phyloP scores from a whole-genome alignment of 306 rosid genomes.

The Gynostemma pentaphyllum region DNA sequence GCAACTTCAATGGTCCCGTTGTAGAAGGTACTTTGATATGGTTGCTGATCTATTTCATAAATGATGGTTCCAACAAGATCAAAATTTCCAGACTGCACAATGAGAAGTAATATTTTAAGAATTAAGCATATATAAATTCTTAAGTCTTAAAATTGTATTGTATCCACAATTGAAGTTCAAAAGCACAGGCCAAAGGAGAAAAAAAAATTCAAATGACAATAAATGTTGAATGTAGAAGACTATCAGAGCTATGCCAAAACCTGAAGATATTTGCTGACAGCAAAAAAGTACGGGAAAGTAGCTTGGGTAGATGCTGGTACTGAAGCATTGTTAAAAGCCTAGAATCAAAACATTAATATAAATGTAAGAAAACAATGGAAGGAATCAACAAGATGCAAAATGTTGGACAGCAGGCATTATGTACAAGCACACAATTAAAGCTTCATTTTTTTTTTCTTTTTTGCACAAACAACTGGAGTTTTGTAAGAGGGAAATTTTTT shows the following conservation, averaged over 20 bases:
- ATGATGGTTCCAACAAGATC: conserved; percentile 77
- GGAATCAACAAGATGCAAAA: background rate
- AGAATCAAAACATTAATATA: conserved; percentile 17
- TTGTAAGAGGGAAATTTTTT: background rate
- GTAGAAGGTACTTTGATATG: conserved; percentile 70
- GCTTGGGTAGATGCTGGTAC: conserved; percentile 80
- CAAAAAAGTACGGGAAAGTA: conserved; percentile 75
- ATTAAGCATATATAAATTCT: background rate
- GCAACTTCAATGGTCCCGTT: conserved; percentile 89
- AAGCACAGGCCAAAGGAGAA: background rate
- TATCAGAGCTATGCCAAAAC: conserved; percentile 20
- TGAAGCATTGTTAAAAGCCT: conserved; percentile 67
- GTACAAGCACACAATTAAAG: background rate
- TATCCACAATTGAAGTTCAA: background rate
- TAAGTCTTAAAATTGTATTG: background rate
- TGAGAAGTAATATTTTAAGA: conserved; percentile 12
- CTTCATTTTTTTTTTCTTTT: background rate
- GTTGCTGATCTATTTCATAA: conserved; percentile 78
- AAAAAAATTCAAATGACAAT: background rate
- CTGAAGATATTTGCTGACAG: conserved; percentile 92
- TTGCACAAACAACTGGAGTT: background rate
- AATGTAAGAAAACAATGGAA: conserved; percentile 5
- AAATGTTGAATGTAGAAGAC: conserved; percentile 1
- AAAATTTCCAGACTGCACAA: conserved; percentile 72
- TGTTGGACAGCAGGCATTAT: background rate